phyloP scores from a whole-genome alignment of 176 grass and related monocot species.

The Oropetium thomaeum region DNA sequence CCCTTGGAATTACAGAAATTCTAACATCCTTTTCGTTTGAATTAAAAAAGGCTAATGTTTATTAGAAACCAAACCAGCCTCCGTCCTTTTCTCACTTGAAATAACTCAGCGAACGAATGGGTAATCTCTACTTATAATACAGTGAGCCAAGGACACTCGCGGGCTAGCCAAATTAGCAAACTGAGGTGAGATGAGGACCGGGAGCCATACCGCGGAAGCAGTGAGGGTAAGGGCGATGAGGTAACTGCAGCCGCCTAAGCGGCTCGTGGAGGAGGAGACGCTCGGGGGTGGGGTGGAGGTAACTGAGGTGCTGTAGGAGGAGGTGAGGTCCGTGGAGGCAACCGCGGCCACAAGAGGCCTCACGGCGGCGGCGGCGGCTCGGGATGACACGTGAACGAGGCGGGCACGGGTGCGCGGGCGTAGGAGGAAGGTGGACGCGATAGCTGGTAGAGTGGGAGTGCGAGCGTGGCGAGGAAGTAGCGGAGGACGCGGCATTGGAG shows the following conservation, averaged over 20 bases:
- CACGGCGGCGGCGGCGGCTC: neutral
- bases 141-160: neutral
- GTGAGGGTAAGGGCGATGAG: constrained; percentile 42
- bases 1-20: neutral
- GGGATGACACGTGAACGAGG: neutral
- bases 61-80: no score
- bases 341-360: neutral
- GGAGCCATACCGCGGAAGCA: constrained; percentile 52
- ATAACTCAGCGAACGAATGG: neutral
- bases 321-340: neutral
- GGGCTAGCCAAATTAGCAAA: neutral
- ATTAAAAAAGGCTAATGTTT: no score
- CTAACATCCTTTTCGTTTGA: neutral
- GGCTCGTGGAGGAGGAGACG: constrained; percentile 1
- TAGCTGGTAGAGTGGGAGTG: neutral
- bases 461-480: neutral
- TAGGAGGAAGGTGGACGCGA: neutral
- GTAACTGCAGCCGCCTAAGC: constrained; percentile 1
- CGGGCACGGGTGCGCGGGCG: neutral
- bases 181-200: neutral
- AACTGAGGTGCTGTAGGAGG: constrained; percentile 12
- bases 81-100: no score
- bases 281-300: constrained; percentile 7
- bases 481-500: neutral
- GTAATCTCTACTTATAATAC: neutral